phyloP scores from a whole-genome alignment of 2,329 filamentous ascomycete genomes.

The Pleomassaria siparia region DNA sequence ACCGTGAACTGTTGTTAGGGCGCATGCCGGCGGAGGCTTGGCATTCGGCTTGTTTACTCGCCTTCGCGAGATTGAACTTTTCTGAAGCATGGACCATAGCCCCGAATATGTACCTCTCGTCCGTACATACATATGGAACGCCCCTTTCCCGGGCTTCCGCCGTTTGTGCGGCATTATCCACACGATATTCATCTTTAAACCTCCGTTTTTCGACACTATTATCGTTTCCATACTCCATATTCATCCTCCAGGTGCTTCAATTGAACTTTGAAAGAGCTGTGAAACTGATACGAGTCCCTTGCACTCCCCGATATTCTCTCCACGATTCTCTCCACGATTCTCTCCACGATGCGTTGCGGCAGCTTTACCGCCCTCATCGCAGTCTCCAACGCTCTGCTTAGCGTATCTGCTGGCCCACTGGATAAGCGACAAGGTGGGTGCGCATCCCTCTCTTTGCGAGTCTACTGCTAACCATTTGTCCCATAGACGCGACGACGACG shows the following conservation, averaged over 20 bases:
- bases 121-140: not conserved
- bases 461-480: not conserved
- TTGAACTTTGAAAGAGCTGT: not conserved
- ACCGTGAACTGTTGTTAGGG: not conserved
- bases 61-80: not conserved
- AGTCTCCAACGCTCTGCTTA: slow-evolving; percentile 14
- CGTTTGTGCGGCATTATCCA: not conserved
- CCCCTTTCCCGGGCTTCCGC: not conserved
- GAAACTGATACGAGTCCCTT: not conserved
- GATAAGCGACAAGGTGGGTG: slow-evolving; percentile 23
- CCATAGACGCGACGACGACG: slow-evolving; percentile 6
- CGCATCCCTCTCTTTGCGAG: not conserved
- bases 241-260: slow-evolving; percentile 1
- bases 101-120: too few species aligned
- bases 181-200: not conserved
- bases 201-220: not conserved
- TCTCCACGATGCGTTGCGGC: slow-evolving; percentile 16
- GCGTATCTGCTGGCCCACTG: slow-evolving; percentile 20
- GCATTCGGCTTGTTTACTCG: not conserved
- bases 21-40: not conserved
- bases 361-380: slow-evolving; percentile 15
- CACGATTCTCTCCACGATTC: not conserved
- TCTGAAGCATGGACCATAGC: not conserved
- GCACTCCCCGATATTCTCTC: not conserved
- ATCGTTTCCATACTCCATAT: too few species aligned